These are phyloP conservation scores for Russula emetica DNA, from an alignment of 768 basidiomycete genomes.

Conservation along the genomic window DNA sequence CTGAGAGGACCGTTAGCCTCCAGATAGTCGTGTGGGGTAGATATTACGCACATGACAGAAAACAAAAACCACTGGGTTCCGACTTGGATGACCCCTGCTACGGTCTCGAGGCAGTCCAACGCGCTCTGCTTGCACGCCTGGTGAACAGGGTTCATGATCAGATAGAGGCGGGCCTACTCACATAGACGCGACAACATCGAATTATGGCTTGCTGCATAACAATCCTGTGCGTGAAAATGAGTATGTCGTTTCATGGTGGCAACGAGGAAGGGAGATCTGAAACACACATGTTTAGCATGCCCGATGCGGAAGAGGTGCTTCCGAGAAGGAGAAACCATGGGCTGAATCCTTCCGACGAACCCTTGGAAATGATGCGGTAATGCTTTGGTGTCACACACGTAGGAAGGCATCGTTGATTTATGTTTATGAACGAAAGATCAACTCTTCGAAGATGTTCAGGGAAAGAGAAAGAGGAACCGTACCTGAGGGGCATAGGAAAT, in stretches of 20 bases:
- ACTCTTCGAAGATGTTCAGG: too few relatives aligned
- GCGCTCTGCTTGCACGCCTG: conserved; percentile 43
- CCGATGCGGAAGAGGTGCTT: conserved; percentile 75
- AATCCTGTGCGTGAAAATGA: conserved; percentile 45
- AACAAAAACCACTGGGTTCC: conserved; percentile 82
- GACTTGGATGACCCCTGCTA: conserved; percentile 81
- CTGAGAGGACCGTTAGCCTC: conserved; percentile 39
- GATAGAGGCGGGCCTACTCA: conserved; percentile 38
- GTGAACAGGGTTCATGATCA: conserved; percentile 2
- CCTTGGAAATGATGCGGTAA: conserved; percentile 68
- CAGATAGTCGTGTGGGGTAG: neutral
- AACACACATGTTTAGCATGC: conserved; percentile 74
- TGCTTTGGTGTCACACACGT: conserved; percentile 45
- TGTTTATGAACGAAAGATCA: neutral
- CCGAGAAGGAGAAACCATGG: conserved; percentile 90
- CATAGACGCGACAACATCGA: conserved; percentile 73
- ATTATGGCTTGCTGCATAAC: conserved; percentile 82
- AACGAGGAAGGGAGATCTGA: conserved; percentile 28
- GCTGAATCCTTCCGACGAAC: conserved; percentile 85
- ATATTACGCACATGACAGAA: conserved; percentile 66
- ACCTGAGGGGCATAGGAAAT: conserved; percentile 30
- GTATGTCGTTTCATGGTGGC: conserved; percentile 3
- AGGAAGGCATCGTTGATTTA: neutral
- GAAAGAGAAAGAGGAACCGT: neutral
- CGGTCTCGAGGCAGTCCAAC: conserved; percentile 70